A percentile compares a stretch with the other conserved stretches of the same genome.
Conservation (phyloP, 768 basidiomycete species). For the Myochromella boudieri region DNA sequence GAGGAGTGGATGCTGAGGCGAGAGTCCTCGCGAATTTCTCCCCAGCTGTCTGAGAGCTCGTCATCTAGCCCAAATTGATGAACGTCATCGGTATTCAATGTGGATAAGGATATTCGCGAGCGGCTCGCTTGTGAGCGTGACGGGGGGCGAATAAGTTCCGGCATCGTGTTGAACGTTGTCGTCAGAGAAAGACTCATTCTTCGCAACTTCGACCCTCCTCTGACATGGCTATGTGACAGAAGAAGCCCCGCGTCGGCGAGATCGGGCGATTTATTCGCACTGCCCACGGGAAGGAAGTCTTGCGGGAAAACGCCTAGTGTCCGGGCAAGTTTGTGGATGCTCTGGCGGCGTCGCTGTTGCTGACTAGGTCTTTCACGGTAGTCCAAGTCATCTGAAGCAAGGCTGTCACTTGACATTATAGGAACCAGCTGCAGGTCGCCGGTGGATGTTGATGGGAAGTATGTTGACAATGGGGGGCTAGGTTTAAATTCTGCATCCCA, state of each 20-base stretch:
- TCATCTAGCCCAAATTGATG: slow-evolving; percentile 22
- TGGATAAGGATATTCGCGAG: slow-evolving; percentile 14
- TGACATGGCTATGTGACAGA: background rate
- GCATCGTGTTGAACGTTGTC: background rate
- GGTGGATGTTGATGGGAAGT: slow-evolving; percentile 2
- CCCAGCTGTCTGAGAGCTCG: slow-evolving; percentile 23
- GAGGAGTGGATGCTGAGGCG: slow-evolving; percentile 13
- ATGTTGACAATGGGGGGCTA: slow-evolving; percentile 8
- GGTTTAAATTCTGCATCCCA: slow-evolving; percentile 10
- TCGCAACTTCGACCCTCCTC: background rate
- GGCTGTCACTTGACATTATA: slow-evolving; percentile 11
- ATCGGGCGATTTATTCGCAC: background rate
- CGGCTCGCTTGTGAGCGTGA: slow-evolving; percentile 4
- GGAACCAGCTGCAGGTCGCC: slow-evolving; percentile 12
- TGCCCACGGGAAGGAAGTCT: slow-evolving; percentile 1
- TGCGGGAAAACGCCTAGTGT: slow-evolving; percentile 24
- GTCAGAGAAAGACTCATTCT: slow-evolving; percentile 11
- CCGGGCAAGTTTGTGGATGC: slow-evolving; percentile 25
- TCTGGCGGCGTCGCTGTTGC: slow-evolving; percentile 11
- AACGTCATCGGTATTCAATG: slow-evolving; percentile 21
- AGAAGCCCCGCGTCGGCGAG: too few species aligned
- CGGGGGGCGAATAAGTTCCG: background rate
- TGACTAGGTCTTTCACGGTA: slow-evolving; percentile 1
- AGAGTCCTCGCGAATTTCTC: slow-evolving; percentile 8
- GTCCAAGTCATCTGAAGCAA: slow-evolving; percentile 8